Base-by-base conservation (phyloP, 2,329 filamentous ascomycete species). In the Amauroascus verrucosus region DNA sequence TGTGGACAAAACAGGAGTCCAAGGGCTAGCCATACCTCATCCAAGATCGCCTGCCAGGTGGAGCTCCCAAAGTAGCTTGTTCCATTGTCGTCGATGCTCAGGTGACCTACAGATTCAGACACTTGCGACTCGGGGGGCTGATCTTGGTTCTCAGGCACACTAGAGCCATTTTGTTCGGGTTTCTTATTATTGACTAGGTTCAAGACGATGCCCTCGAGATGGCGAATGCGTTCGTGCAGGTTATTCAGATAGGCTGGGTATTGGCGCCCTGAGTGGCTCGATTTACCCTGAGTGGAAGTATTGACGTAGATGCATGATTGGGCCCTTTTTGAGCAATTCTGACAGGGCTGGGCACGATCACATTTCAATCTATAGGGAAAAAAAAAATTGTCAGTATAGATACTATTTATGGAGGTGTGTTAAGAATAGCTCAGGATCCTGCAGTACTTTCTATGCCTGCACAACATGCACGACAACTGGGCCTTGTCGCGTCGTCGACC, bases 1-100 rank as follows among this genome's bases (percentile, higher is more conserved):
- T n/a, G n/a, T n/a, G n/a, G n/a, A n/a, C n/a, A 40, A 51, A 54
- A 56, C 32, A 57, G 55, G n/a, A 61, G 53, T 55, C 60, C 50
- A 28, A 62, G 58, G 52, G 60, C 61, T 46, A 56, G 37, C 55
- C 64, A 55, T 43, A 66, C 64, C 51, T 61, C 60, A 51, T 54
- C 56, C 55, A 67, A 58, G 56, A 67, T 60, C 13, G 64, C 61
- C 28, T 60, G 60, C 64, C 64, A 67, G 57, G 65, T 65, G 47
- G 56, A 57, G 55, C 60, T 65, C 43, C 61, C 55, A 52, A 66
- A 59, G 60, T 67, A 67, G 55, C 58, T 63, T 37, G 58, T 56
- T 50, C 62, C 62, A 54, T 59, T 59, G 24, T 61, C 55, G 51
- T 57, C 52, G 43, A 64, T 54, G 32, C 57, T 62, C 48, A 66